Base-by-base conservation (phyloP, 208 protist species). In the Trypanosoma lewisi region DNA sequence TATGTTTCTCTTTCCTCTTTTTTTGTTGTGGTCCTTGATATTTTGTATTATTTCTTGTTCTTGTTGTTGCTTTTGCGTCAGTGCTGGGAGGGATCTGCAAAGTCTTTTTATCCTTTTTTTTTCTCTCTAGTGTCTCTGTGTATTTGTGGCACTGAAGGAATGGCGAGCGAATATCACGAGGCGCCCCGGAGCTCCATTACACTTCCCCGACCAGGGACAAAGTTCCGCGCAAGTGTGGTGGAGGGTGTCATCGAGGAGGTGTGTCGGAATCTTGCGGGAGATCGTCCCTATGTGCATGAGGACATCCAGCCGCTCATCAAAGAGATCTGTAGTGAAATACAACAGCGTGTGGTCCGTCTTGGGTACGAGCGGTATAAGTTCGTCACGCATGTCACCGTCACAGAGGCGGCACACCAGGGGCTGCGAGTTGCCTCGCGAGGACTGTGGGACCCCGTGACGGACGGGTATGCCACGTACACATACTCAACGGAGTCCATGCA, bases 321-420 rank as follows among this genome's bases (percentile, higher is more conserved):
- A 54, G 88, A 95, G 50, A 58, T 96, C 9, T 86, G 87, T 73
- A 75, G 69, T 31, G 91, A 96, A 69, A 88, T 96, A 48, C 91
- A 96, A 73, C 85, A 92, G 59, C 83, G 82, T 53, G 66, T 94
- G 16, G 78, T 95, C 63, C 84, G 89, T 1, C 73, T 96, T n/a
- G 89, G 86, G 53, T 95, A 96, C 61, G 81, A 89, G 53, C 72
- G 90, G 23, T 97, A 97, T 75, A 97, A 97, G 76, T 58, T 97
- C 27, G 83, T 97, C 11, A 94, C 89, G 1, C 93, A 97, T 63
- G 74, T 78, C 17, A 81, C 73, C 2, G 75, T 97, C 19, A 87
- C 85, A 4, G 88, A 95, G 67, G 85, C 90, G 1, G 78, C 77
- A 16, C 75, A 88, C 30, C 93, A 97, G 65, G 91, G 93, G 34